phyloP scores from a whole-genome alignment of 148 eudicot species.

The Chenopodium berlandieri region DNA sequence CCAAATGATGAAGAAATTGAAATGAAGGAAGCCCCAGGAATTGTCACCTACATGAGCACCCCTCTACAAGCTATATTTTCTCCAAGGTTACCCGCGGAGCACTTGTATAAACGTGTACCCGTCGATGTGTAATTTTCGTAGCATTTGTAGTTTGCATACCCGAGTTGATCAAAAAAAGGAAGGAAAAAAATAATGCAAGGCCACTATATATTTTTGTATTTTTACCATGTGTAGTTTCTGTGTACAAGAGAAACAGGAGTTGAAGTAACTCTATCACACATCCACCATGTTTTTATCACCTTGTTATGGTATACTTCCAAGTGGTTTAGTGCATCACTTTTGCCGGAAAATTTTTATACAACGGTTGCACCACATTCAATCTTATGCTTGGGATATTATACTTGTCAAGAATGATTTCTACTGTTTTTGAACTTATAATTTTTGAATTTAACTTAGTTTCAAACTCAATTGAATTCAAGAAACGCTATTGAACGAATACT shows the following conservation, averaged over 20 bases:
- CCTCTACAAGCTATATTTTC: constrained; percentile 58
- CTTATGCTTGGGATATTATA: no score
- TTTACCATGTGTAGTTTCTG: constrained; percentile 8
- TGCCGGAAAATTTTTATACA: neutral
- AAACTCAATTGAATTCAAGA: no score
- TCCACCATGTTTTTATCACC: neutral
- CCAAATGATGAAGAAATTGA: constrained; percentile 62
- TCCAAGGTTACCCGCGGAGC: constrained; percentile 60
- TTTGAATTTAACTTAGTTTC: no score
- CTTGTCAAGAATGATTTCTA: no score
- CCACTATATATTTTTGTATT: constrained; percentile 7
- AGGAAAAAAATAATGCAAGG: neutral
- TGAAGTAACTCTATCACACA: neutral
- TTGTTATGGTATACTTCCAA: neutral
- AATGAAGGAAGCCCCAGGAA: constrained; percentile 67
- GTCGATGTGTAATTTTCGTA: constrained; percentile 31
- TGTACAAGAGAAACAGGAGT: neutral
- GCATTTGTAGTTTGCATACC: neutral
- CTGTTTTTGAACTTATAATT: no score
- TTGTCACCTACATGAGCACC: constrained; percentile 65
- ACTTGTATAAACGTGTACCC: constrained; percentile 53
- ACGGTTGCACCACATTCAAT: no score
- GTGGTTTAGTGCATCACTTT: neutral
- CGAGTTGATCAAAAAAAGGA: neutral
- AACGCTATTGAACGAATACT: no score